These are phyloP conservation scores for Podospora pseudocomata DNA, from an alignment of 495 filamentous ascomycete genomes.

Conservation along the genomic window DNA sequence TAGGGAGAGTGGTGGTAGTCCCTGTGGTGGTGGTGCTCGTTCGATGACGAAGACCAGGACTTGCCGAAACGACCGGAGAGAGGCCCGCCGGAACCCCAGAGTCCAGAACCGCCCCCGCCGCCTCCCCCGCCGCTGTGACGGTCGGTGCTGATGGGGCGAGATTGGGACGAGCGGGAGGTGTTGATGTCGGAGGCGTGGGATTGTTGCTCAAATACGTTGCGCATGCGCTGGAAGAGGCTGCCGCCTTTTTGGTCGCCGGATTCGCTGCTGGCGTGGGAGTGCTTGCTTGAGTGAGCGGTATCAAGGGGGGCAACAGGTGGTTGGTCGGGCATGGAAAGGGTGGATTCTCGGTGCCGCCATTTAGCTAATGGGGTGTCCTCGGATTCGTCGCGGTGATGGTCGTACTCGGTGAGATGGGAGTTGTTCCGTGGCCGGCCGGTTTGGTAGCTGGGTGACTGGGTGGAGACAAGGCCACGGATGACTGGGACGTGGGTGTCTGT, in stretches of 20 bases:
- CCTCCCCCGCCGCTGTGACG: background rate
- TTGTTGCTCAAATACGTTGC: slow-evolving; percentile 32
- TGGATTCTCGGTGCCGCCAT: background rate
- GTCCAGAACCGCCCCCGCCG: background rate
- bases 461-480: slow-evolving; percentile 17
- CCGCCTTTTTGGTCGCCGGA: background rate
- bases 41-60: background rate
- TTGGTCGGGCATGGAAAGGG: background rate
- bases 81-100: background rate
- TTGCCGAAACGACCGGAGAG: background rate
- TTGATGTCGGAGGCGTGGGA: background rate
- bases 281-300: background rate
- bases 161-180: background rate
- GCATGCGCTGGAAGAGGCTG: slow-evolving; percentile 35
- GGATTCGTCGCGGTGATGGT: background rate
- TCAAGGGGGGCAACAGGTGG: background rate
- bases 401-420: slow-evolving; percentile 15
- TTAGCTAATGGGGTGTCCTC: background rate
- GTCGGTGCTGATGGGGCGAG: background rate
- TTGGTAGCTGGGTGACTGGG: background rate
- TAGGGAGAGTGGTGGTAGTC: background rate
- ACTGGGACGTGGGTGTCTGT: slow-evolving; percentile 12
- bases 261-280: background rate
- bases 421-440: slow-evolving; percentile 16
- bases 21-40: background rate